phyloP scores from a whole-genome alignment of 306 rosid species.

The Vigna unguiculata region DNA sequence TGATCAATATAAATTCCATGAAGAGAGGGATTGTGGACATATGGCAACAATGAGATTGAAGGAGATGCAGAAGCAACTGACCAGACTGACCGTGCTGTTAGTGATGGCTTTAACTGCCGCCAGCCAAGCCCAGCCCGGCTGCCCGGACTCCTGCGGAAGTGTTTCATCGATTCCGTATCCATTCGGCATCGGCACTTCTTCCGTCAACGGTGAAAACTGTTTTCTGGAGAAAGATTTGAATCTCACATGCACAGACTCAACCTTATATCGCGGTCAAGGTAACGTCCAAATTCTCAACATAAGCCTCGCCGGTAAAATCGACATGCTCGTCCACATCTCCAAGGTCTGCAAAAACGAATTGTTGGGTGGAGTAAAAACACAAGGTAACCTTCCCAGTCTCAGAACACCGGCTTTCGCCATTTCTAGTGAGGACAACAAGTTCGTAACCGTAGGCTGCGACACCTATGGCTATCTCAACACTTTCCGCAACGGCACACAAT shows the following conservation, averaged over 20 bases:
- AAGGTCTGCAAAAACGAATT: neutral
- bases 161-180: slow-evolving; percentile 2
- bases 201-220: neutral
- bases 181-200: neutral
- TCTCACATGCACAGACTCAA: neutral
- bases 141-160: neutral
- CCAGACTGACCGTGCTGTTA: neutral
- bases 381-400: rapidly evolving
- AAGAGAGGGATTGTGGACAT: too few species aligned
- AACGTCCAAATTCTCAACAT: neutral
- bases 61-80: neutral
- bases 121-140: neutral
- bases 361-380: rapidly evolving
- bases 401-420: neutral
- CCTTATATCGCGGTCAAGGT: neutral
- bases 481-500: neutral
- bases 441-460: neutral
- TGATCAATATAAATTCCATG: too few species aligned
- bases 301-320: neutral
- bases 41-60: neutral
- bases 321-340: neutral
- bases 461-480: neutral
- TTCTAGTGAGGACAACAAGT: slow-evolving; percentile 27
- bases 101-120: neutral
- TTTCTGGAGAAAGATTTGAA: neutral